phyloP scores from a whole-genome alignment of 331 rosid genomes.

The Cydonia oblonga region DNA sequence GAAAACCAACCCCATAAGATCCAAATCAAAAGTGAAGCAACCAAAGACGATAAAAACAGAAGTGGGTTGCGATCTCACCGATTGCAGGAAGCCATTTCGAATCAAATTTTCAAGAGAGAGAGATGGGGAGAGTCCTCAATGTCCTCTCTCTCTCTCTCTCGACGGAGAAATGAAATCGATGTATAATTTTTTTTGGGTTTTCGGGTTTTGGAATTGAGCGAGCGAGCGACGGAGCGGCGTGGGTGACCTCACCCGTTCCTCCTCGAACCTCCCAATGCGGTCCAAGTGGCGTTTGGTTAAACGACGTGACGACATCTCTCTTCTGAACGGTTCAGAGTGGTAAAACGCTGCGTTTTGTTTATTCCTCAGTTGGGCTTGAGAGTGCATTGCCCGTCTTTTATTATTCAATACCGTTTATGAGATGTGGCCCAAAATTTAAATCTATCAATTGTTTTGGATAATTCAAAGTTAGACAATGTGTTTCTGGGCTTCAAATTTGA shows the following conservation, averaged over 20 bases:
- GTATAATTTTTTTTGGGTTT: not conserved
- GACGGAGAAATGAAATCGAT: not conserved
- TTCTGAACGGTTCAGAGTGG: no score
- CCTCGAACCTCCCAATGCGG: not conserved
- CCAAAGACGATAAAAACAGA: not conserved
- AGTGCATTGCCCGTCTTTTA: no score
- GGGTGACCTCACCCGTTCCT: not conserved
- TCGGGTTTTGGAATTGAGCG: not conserved
- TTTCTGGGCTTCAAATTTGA: no score
- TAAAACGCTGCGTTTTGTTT: not conserved
- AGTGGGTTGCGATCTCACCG: not conserved
- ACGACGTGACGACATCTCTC: not conserved
- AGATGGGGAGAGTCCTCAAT: not conserved
- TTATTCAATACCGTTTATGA: not conserved
- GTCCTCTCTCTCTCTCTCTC: not conserved
- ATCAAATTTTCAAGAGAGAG: not conserved
- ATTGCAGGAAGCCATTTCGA: not conserved
- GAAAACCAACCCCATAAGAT: not conserved
- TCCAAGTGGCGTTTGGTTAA: constrained; percentile 7
- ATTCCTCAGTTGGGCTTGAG: not conserved
- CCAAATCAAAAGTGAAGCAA: not conserved
- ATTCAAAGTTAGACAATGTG: no score
- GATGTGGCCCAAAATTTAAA: no score
- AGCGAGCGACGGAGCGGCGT: not conserved
- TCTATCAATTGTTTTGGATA: no score